Percentiles rank a stretch among this genome's conserved stretches.
Evolutionary conservation across 1,284 basidiomycete species (phyloP).

Genomic region (Ustilago cynodontis): DNA sequence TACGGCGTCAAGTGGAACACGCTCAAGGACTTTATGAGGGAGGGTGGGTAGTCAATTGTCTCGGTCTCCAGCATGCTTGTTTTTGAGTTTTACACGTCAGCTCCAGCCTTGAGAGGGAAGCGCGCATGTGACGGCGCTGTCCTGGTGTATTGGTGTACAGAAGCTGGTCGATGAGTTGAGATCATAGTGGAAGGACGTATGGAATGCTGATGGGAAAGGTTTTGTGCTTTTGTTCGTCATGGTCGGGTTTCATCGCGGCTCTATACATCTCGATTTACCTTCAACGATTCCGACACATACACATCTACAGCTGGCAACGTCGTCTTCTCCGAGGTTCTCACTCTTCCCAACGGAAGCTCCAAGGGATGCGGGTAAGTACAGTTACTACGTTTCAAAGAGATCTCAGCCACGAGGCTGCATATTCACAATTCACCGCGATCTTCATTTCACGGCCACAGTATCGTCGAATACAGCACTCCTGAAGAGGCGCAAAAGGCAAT

Average conservation of each 20-base stretch:
- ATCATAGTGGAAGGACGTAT: conserved; percentile 11
- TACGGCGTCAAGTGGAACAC: conserved; percentile 98
- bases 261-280: neutral
- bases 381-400: neutral
- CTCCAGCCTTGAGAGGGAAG: neutral
- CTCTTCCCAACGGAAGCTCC: conserved; percentile 93
- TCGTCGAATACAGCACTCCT: conserved; percentile 59
- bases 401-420: neutral
- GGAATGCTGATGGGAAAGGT: conserved; percentile 47
- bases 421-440: neutral
- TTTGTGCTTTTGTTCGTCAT: conserved; percentile 34
- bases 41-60: conserved; percentile 57
- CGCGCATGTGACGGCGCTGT: neutral
- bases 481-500: conserved; percentile 64
- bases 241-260: conserved; percentile 19
- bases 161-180: conserved; percentile 9
- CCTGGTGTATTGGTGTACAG: conserved; percentile 1
- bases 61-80: conserved; percentile 12
- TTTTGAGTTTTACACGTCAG: conserved; percentile 10
- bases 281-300: neutral
- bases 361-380: conserved; percentile 81
- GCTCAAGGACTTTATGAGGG: conserved; percentile 76
- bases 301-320: conserved; percentile 75
- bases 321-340: conserved; percentile 96
- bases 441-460: conserved; percentile 34